Evolutionary conservation across 345 rosid genomes (phyloP).

Genomic region (Acer negundo): DNA sequence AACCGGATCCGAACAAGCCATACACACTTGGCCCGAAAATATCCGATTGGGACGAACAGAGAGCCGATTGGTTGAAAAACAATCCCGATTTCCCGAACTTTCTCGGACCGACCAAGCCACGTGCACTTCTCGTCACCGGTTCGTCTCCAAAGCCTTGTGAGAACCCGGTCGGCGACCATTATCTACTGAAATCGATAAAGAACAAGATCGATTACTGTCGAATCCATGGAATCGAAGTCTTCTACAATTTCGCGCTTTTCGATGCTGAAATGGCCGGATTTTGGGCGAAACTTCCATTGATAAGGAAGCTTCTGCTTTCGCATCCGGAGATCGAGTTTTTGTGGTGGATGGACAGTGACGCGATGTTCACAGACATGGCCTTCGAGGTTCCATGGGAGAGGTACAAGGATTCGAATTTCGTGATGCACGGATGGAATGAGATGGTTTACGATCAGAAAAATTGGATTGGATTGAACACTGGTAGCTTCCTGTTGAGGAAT

Average conservation of each 20-base stretch:
- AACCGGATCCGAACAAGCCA: slow-evolving; percentile 49
- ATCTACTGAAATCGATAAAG: slow-evolving; percentile 56
- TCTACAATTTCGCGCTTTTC: slow-evolving; percentile 56
- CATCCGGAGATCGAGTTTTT: slow-evolving; percentile 65
- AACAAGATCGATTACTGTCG: slow-evolving; percentile 66
- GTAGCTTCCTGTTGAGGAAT: slow-evolving; percentile 58
- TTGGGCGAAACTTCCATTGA: slow-evolving; percentile 65
- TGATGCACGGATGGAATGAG: slow-evolving; percentile 70
- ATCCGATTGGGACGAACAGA: slow-evolving; percentile 59
- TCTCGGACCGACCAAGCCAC: slow-evolving; percentile 45
- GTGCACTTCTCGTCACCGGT: slow-evolving; percentile 61
- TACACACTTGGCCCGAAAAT: slow-evolving; percentile 53
- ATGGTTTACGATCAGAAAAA: slow-evolving; percentile 64
- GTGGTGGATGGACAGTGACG: slow-evolving; percentile 77
- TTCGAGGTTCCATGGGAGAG: slow-evolving; percentile 67
- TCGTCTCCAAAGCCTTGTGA: slow-evolving; percentile 68
- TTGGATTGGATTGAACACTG: slow-evolving; percentile 68
- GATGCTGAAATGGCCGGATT: slow-evolving; percentile 69
- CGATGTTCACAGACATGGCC: slow-evolving; percentile 68
- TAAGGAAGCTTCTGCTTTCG: slow-evolving; percentile 50
- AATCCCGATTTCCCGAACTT: slow-evolving; percentile 50
- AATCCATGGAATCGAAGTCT: slow-evolving; percentile 53
- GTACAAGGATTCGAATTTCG: slow-evolving; percentile 51
- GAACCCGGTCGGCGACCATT: slow-evolving; percentile 64
- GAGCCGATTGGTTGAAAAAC: slow-evolving; percentile 40